Evolutionary conservation across 441 rosid species (phyloP), one percentile per base, ranked within the genome.

Genomic region (Aquilaria agallochum): DNA sequence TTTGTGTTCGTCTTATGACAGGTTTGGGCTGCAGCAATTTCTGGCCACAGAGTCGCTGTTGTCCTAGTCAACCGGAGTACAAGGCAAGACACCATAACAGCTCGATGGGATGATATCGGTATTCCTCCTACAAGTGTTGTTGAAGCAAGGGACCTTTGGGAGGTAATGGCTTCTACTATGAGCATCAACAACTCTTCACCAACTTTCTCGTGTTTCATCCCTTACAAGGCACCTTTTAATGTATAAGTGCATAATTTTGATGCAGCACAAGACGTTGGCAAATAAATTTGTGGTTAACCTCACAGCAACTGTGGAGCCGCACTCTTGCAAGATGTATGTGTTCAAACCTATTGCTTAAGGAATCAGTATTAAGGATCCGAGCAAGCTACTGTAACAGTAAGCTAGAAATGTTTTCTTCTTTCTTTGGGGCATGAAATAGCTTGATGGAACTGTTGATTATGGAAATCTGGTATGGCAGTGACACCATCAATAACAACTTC

Each of bases 101-200:
- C 89, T 45, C 54, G 60, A 56, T 85, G 89, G 95, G 86, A 80
- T 45, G 95, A 88, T 71, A 67, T 88, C 57, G 89, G 79, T 36
- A 68, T 88, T 48, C 81, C 83, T 15, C 59, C 72, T 32, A 71
- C 63, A 27, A 83, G 70, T 64, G 63, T 78, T 5, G 87, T 83
- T 14, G 77, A 81, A 74, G 89, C 86, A 57, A 83, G 91, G 73
- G 91, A 87, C 76, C 73, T 85, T 36, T 87, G 95, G 91, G 72
- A 87, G 90, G 90, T 87, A 85, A n/a, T 9, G 32, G 12, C 14
- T 56, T 32, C 0, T 44, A 52, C 27, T n/a, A 10, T 31, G 13
- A 34, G 46, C 20, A 36, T 46, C 59, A n/a, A 27, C 5, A 59
- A 46, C 53, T 27, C 10, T 59, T 40, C 48, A 45, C 33, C 4